Base-by-base conservation (phyloP, 2,329 filamentous ascomycete species). In the Scedosporium minutisporum region DNA sequence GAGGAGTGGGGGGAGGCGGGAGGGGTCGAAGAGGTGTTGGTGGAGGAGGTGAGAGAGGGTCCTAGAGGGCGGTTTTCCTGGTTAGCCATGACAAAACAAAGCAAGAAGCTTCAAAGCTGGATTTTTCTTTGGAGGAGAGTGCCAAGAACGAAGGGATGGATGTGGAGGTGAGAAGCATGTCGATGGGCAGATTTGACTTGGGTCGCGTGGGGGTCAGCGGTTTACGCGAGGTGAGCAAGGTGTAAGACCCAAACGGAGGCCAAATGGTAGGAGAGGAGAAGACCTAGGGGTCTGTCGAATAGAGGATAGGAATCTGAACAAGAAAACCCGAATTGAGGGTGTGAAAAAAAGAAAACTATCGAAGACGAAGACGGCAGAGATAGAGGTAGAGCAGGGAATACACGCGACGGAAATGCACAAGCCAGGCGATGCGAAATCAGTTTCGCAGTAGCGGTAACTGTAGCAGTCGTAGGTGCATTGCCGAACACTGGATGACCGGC, bases 1-100 rank as follows among this genome's bases (percentile, higher is more conserved):
- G 69, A 93, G 82, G 67, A 90, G 75, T 71, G 80, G 79, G 72
- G 89, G 86, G 74, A 92, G 78, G 67, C 83, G 80, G 65, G 81
- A 80, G 67, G 87, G 80, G 75, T 87, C 83, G 65, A 91, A 78
- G 65, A 90, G 72, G 71, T 82, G 76, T 63, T 75, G 76, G 66
- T 79, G 77, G 66, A 86, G 79, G 68, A 78, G 76, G 72, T 86
- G 76, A 61, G 84, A 87, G 66, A 88, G 75, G 64, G 82, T 79
- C 76, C 82, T 89, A 58, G 53, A 62, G 55, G 58, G 61, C 4
- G 3, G 3, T 42, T 21, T 41, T 42, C n/a, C 16, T 33, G 38
- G 21, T 44, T 57, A 27, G 18, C 46, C 5, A n/a, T 58, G 38
- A 10, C 48, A 38, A 18, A 14, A 23, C 25, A 9, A 5, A 25